These are phyloP conservation scores for Stachybotrys echinatus DNA, from an alignment of 2,329 filamentous ascomycete genomes.

Conservation along the genomic window DNA sequence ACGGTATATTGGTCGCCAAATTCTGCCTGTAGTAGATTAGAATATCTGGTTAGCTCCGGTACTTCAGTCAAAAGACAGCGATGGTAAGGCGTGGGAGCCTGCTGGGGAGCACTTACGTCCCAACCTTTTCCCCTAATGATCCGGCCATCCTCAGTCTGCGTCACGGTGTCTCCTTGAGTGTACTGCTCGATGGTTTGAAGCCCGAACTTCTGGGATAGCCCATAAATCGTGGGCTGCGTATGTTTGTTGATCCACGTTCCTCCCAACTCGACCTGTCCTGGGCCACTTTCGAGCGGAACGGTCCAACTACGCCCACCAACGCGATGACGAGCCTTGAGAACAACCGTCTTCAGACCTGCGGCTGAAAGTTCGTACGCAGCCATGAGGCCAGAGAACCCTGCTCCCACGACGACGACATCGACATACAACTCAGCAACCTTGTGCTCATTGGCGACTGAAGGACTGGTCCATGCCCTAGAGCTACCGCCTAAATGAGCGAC, in stretches of 20 bases:
- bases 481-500: too few species aligned
- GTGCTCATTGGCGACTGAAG: too few species aligned
- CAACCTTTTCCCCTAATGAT: too few species aligned
- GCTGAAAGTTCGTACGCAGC: slow-evolving; percentile 2
- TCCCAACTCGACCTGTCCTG: slow-evolving; percentile 6
- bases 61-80: too few species aligned
- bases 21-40: not conserved
- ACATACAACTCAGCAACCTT: too few species aligned
- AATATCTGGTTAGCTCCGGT: not conserved
- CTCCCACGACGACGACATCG: slow-evolving; percentile 8
- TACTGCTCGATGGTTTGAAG: slow-evolving; percentile 7
- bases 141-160: slow-evolving; percentile 1
- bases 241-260: slow-evolving; percentile 10
- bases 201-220: slow-evolving; percentile 4
- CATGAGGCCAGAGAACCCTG: slow-evolving; percentile 7
- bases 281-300: not conserved
- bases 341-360: not conserved
- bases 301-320: slow-evolving; percentile 7
- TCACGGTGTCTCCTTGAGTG: slow-evolving; percentile 2
- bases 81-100: not conserved
- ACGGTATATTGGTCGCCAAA: not conserved
- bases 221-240: slow-evolving; percentile 5
- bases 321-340: not conserved
- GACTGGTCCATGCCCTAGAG: too few species aligned
- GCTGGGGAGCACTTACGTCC: not conserved